A percentile compares a stretch with the other conserved stretches of the same genome.
These are phyloP conservation scores for Mucor velutinosus DNA, from an alignment of 371 early-diverging fungal genomes.

Conservation along the genomic window DNA sequence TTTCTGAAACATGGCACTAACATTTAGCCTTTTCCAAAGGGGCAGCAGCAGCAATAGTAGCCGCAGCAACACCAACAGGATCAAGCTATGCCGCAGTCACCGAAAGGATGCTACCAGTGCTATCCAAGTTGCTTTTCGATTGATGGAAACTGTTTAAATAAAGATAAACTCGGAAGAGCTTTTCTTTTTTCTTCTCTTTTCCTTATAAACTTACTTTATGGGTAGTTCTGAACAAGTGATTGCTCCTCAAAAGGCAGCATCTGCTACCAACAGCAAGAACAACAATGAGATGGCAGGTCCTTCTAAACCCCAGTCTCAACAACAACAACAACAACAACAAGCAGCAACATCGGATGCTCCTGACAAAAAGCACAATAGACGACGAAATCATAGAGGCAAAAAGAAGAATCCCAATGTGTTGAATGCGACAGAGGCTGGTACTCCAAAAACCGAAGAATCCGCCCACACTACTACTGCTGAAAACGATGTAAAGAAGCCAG, in stretches of 20 bases:
- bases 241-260: not conserved
- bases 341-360: not conserved
- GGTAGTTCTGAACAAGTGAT: not conserved
- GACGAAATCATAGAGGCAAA: constrained; percentile 10
- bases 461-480: not conserved
- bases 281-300: not conserved
- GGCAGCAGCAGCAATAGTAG: not conserved
- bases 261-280: not conserved
- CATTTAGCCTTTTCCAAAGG: not conserved
- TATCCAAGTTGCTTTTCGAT: not conserved
- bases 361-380: constrained; percentile 10
- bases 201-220: not conserved
- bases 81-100: constrained; percentile 8
- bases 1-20: not conserved
- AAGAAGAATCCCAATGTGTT: constrained; percentile 17
- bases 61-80: constrained; percentile 14
- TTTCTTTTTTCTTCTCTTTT: not conserved
- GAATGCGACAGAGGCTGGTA: constrained; percentile 16
- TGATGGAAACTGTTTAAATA: not conserved
- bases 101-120: not conserved
- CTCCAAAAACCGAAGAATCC: not conserved
- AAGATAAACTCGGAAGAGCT: not conserved
- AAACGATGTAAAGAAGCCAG: not conserved
- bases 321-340: not conserved
- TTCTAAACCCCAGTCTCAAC: not conserved